Evolutionary conservation across 495 filamentous ascomycete species (phyloP), one percentile per base, ranked within the genome.

Genomic region (Evernia prunastri): DNA sequence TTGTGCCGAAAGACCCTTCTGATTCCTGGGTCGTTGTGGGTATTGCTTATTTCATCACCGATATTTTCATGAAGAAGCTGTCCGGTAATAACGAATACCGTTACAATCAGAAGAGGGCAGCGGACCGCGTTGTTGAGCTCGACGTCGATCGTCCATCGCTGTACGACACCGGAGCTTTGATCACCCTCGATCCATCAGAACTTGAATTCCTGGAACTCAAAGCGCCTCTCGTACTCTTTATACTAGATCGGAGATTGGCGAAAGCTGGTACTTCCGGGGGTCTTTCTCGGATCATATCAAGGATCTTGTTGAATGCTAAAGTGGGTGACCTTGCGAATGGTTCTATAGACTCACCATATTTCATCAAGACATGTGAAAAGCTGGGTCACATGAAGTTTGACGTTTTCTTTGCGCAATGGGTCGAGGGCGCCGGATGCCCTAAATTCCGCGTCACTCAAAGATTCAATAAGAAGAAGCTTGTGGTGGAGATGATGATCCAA

Each of bases 381-480:
- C 80, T 91, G 39, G 89, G 89, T 40, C 90, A 93, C 69, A 85
- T 87, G 56, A 89, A 89, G 66, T 78, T 96, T 4, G 92, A 97
- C 49, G 74, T 81, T 3, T 95, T 97, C 72, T 97, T 95, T 79
- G 82, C 87, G 15, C 95, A 99, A 71, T 99, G 94, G 93, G 84
- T 99, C 3, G 82, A 86, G 63, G 85, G 88, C 15, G 87, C 90
- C 13, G 94, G 94, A 10, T 97, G 92, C 70, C 95, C 95, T 8
- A 82, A 81, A 29, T 92, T 99, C 68, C 78, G 86, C 36, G 88
- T 94, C 58, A 88, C 82, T 23, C 92, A 96, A 66, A 82, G 86
- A 33, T 97, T 99, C 75, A 99, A 97, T 68, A 97, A 97, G 79
- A 99, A 99, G 75, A 89, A 95, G 69, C 82, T 97, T 39, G 91